Evolutionary conservation across 1,284 basidiomycete genomes (phyloP).

Genomic region (Meripilus lineatus): DNA sequence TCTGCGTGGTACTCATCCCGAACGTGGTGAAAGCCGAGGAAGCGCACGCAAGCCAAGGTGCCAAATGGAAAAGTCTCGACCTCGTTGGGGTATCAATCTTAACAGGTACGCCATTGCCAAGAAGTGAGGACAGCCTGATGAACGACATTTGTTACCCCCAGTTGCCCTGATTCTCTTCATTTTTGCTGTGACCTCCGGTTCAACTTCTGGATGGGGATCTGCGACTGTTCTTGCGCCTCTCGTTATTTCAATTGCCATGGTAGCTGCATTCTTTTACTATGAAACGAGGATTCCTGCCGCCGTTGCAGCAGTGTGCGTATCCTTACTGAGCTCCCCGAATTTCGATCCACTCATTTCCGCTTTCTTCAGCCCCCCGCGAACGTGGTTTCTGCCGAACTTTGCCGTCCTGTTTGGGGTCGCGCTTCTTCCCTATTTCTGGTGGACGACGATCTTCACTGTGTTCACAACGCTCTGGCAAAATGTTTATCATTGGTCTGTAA

Average conservation of each 20-base stretch:
- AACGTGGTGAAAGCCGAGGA: conserved; percentile 5
- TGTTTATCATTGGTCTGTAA: conserved; percentile 34
- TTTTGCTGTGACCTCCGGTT: conserved; percentile 43
- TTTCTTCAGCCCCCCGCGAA: conserved; percentile 29
- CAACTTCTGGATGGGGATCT: conserved; percentile 37
- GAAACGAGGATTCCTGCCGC: conserved; percentile 33
- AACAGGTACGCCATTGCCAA: conserved; percentile 25
- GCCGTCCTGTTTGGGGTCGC: conserved; percentile 33
- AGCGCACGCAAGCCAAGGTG: conserved; percentile 15
- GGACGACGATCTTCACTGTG: conserved; percentile 33
- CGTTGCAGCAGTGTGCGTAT: conserved; percentile 35
- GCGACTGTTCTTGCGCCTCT: conserved; percentile 38
- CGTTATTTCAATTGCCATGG: conserved; percentile 35
- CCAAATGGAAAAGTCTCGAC: conserved; percentile 33
- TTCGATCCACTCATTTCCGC: background rate
- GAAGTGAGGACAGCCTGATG: background rate
- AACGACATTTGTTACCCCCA: conserved; percentile 6
- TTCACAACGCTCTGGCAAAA: conserved; percentile 36
- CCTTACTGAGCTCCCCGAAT: background rate
- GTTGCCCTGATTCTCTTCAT: conserved; percentile 38
- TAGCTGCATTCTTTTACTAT: conserved; percentile 37
- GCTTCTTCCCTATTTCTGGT: conserved; percentile 39
- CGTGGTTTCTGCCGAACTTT: conserved; percentile 41
- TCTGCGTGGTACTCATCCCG: conserved; percentile 33
- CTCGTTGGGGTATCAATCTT: conserved; percentile 35